A percentile compares a stretch with the other conserved stretches of the same genome.
phyloP scores from a whole-genome alignment of 768 basidiomycete species.

The Psilocybe subaeruginosa region DNA sequence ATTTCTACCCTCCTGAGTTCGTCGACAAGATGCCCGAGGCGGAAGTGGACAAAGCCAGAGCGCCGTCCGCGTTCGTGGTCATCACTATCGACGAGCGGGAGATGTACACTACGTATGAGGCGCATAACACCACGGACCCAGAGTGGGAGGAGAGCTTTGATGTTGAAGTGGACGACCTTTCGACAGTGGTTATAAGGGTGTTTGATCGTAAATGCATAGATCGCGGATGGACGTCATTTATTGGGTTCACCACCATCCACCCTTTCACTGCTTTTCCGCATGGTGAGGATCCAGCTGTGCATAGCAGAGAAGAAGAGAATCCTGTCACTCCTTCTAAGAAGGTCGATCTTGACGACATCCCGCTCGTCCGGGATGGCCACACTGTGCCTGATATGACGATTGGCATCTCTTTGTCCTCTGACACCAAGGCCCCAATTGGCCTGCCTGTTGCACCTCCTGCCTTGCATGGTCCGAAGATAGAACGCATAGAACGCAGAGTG shows the following conservation, averaged over 20 bases:
- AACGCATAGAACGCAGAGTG: conserved; percentile 13
- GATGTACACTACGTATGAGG: conserved; percentile 24
- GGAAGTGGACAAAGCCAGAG: conserved; percentile 9
- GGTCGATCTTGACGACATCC: conserved; percentile 12
- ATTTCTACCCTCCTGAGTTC: conserved; percentile 14
- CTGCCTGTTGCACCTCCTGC: conserved; percentile 8
- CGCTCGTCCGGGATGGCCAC: conserved; percentile 16
- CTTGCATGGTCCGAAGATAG: conserved; percentile 1
- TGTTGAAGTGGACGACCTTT: conserved; percentile 18
- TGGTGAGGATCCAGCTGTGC: background rate
- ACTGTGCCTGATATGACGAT: conserved; percentile 17
- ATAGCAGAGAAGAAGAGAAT: background rate
- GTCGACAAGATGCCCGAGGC: conserved; percentile 15
- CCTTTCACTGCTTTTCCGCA: conserved; percentile 21
- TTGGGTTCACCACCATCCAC: conserved; percentile 24
- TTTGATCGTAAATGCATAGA: conserved; percentile 28
- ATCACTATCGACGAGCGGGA: conserved; percentile 25
- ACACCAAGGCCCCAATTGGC: conserved; percentile 9
- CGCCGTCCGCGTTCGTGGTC: conserved; percentile 25
- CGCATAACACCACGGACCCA: conserved; percentile 13
- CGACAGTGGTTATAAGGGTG: conserved; percentile 24
- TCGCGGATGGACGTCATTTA: conserved; percentile 21
- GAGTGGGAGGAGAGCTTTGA: conserved; percentile 27
- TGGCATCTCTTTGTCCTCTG: conserved; percentile 17
- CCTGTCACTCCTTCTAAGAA: background rate